A percentile compares a stretch with the other conserved stretches of the same genome.
Evolutionary conservation across 805 yeast species (phyloP).

Genomic region (Lipomyces kockii): DNA sequence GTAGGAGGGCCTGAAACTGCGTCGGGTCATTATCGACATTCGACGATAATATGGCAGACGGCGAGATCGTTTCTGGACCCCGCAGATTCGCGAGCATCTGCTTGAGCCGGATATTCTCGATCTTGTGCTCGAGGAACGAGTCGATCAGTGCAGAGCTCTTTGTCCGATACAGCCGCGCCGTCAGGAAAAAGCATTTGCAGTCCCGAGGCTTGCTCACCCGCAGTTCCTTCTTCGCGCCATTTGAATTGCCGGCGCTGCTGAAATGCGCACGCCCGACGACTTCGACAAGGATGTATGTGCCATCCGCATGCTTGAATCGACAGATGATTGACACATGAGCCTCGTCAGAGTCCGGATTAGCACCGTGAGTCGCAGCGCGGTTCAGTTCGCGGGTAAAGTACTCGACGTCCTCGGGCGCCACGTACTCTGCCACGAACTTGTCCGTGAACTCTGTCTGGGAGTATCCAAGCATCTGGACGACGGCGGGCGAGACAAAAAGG

Average conservation of each 20-base stretch:
- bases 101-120: conserved; percentile 31
- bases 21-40: background rate
- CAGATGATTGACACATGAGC: conserved; percentile 20
- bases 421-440: conserved; percentile 18
- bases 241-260: background rate
- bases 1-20: background rate
- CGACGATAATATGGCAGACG: conserved; percentile 1
- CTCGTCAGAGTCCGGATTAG: background rate
- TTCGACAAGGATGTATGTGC: conserved; percentile 18
- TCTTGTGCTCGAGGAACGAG: conserved; percentile 33
- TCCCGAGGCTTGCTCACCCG: conserved; percentile 14
- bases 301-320: conserved; percentile 19
- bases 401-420: conserved; percentile 31
- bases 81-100: conserved; percentile 20
- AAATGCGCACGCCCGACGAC: conserved; percentile 27
- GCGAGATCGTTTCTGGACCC: conserved; percentile 9
- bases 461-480: conserved; percentile 28
- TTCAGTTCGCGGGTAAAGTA: conserved; percentile 20
- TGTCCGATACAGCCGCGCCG: conserved; percentile 30
- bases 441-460: conserved; percentile 28
- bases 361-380: conserved; percentile 26
- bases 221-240: background rate
- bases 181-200: conserved; percentile 34
- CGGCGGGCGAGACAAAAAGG: conserved; percentile 33
- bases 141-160: conserved; percentile 20